Conservation (phyloP, 2,329 filamentous ascomycete genomes). For the Cyclaneusma minus region DNA sequence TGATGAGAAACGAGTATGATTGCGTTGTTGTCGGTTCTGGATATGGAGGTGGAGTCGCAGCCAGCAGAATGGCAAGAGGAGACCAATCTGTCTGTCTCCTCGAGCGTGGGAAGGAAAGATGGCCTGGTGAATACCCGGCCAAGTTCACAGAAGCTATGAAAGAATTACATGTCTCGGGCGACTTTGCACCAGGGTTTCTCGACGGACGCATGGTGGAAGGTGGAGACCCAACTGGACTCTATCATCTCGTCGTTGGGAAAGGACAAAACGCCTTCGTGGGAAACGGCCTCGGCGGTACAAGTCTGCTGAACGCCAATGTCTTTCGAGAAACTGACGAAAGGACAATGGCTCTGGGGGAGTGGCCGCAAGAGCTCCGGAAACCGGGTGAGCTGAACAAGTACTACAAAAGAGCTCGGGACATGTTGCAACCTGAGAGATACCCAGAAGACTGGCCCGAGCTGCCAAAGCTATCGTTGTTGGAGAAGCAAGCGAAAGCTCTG, state of each 20-base stretch:
- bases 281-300: conserved; percentile 44
- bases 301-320: conserved; percentile 51
- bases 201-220: conserved; percentile 26
- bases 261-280: conserved; percentile 39
- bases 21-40: conserved; percentile 53
- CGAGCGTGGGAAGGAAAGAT: conserved; percentile 47
- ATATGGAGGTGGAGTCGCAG: conserved; percentile 52
- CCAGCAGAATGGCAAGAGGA: conserved; percentile 45
- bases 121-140: conserved; percentile 49
- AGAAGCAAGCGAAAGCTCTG: conserved; percentile 37
- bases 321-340: conserved; percentile 43
- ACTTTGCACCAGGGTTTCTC: conserved; percentile 27
- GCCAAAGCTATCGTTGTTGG: conserved; percentile 39
- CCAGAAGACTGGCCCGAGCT: conserved; percentile 40
- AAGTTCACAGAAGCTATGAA: conserved; percentile 27
- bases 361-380: conserved; percentile 41
- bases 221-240: conserved; percentile 44
- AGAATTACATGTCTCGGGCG: conserved; percentile 41
- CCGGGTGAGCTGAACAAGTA: conserved; percentile 30
- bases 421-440: conserved; percentile 43
- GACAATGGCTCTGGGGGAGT: conserved; percentile 35
- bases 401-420: conserved; percentile 35
- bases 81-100: conserved; percentile 46
- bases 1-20: conserved; percentile 43
- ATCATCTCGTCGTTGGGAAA: conserved; percentile 44